Conservation (phyloP, 805 yeast species). For the Kluyveromyces aestuarii region DNA sequence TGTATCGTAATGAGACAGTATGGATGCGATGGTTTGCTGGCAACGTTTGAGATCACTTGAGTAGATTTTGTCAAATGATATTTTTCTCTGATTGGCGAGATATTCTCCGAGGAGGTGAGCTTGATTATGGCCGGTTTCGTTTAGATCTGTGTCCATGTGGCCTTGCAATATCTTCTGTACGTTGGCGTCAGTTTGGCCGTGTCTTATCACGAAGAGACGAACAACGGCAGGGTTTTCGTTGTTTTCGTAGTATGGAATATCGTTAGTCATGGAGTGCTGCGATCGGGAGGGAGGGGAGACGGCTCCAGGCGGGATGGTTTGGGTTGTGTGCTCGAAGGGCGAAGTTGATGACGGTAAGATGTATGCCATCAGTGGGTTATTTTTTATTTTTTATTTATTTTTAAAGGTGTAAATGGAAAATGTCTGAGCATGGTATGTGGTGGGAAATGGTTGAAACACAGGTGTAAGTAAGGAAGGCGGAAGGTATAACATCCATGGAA, state of each 20-base stretch:
- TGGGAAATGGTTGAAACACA: too few relatives aligned
- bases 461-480: too few relatives aligned
- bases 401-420: too few relatives aligned
- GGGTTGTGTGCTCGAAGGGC: too few relatives aligned
- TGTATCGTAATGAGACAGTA: constrained; percentile 24
- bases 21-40: constrained; percentile 43
- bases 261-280: constrained; percentile 11
- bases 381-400: too few relatives aligned
- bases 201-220: constrained; percentile 61
- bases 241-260: constrained; percentile 10
- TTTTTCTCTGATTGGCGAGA: constrained; percentile 23
- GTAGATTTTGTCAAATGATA: constrained; percentile 28
- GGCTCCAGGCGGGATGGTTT: too few relatives aligned
- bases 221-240: constrained; percentile 32
- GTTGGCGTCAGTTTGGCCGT: constrained; percentile 79
- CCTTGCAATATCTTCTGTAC: constrained; percentile 67
- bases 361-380: too few relatives aligned
- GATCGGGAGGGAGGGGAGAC: neutral
- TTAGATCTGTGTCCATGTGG: constrained; percentile 56
- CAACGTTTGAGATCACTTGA: constrained; percentile 46
- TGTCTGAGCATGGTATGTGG: too few relatives aligned
- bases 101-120: constrained; percentile 44
- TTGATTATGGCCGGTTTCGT: constrained; percentile 52
- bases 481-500: neutral
- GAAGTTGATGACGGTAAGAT: too few relatives aligned